Evolutionary conservation across 768 basidiomycete species (phyloP).

Genomic region (Gelatoporia subvermispora): DNA sequence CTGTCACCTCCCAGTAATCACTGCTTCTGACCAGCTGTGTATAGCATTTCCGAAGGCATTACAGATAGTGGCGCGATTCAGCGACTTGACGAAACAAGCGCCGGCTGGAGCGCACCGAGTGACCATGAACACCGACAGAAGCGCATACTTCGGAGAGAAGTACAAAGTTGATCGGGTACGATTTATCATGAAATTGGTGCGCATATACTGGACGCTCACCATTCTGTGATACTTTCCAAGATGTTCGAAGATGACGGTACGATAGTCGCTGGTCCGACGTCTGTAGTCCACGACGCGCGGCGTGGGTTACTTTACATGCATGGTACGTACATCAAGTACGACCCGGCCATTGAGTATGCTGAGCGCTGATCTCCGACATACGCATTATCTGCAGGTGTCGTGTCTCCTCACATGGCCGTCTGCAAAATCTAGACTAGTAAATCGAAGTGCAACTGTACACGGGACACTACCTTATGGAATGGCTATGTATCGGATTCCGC

Average conservation of each 20-base stretch:
- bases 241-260: slow-evolving; percentile 66
- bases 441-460: slow-evolving; percentile 19
- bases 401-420: too few species aligned
- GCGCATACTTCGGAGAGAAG: slow-evolving; percentile 54
- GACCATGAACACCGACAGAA: slow-evolving; percentile 46
- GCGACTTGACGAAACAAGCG: slow-evolving; percentile 14
- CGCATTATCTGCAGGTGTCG: too few species aligned
- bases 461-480: not conserved
- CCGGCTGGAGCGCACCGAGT: slow-evolving; percentile 51
- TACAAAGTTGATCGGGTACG: slow-evolving; percentile 53
- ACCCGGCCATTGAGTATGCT: too few species aligned
- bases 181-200: not conserved
- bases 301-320: slow-evolving; percentile 50
- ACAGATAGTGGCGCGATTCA: slow-evolving; percentile 12
- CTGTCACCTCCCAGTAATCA: not conserved
- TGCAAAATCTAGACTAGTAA: too few species aligned
- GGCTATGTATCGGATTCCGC: too few species aligned
- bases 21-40: not conserved
- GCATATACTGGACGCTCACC: not conserved
- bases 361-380: too few species aligned
- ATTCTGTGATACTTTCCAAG: slow-evolving; percentile 25
- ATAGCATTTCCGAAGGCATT: slow-evolving; percentile 33
- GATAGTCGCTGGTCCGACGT: slow-evolving; percentile 51
- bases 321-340: too few species aligned
- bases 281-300: slow-evolving; percentile 49